phyloP scores from a whole-genome alignment of 2,329 filamentous ascomycete genomes.

The Fusarium siculi region DNA sequence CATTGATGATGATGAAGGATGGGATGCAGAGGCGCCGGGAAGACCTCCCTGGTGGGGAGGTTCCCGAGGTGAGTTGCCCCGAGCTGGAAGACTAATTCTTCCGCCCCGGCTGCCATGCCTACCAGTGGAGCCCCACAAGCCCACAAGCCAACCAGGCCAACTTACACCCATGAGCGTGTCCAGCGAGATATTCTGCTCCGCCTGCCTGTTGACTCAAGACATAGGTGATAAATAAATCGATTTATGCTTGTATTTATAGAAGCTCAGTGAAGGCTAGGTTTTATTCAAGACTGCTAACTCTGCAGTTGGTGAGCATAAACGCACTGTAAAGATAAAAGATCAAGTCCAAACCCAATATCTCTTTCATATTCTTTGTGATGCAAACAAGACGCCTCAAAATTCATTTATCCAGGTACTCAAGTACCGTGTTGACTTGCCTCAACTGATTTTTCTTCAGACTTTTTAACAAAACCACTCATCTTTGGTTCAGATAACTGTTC shows the following conservation, averaged over 20 bases:
- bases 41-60: not conserved
- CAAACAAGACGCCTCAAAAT: not conserved
- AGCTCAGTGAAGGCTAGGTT: not conserved
- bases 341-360: not conserved
- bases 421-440: not conserved
- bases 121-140: not conserved
- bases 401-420: not conserved
- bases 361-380: not conserved
- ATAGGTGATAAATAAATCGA: not conserved
- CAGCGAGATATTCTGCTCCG: not conserved
- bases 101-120: constrained; percentile 10
- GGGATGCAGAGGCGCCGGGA: not conserved
- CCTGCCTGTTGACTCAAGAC: not conserved
- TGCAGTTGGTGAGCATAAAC: not conserved
- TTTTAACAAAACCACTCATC: no score
- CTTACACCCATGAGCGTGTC: not conserved
- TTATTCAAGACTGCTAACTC: not conserved
- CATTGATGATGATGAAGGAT: constrained; percentile 15
- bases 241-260: not conserved
- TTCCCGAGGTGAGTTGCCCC: not conserved
- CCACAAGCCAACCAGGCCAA: not conserved
- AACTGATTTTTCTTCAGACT: not conserved
- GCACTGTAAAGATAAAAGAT: not conserved
- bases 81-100: constrained; percentile 17
- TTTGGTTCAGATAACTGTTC: not conserved